Percentiles rank a stretch among this genome's conserved stretches.
These are phyloP conservation scores for Lactifluus rugatus DNA, from an alignment of 768 basidiomycete genomes.

Conservation along the genomic window DNA sequence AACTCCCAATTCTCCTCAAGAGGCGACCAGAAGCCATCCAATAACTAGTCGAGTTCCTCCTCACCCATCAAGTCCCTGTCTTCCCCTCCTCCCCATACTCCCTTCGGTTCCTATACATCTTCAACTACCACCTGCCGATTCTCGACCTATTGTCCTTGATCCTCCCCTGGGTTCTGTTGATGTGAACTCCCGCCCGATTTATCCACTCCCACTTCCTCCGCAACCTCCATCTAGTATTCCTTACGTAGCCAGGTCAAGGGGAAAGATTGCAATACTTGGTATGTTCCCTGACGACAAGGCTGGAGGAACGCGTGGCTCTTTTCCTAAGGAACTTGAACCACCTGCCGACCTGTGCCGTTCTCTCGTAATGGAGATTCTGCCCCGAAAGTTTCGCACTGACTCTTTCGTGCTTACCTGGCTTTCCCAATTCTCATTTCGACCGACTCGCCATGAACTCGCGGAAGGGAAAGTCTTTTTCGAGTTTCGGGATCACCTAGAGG, in stretches of 20 bases:
- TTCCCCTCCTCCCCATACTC: neutral
- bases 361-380: conserved; percentile 48
- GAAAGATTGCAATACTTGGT: conserved; percentile 1
- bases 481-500: conserved; percentile 36
- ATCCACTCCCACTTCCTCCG: neutral
- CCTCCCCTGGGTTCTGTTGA: neutral
- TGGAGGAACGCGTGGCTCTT: conserved; percentile 4
- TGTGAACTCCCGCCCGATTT: neutral
- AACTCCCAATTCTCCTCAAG: neutral
- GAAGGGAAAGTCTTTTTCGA: conserved; percentile 42
- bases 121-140: neutral
- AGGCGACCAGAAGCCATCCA: neutral
- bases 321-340: conserved; percentile 6
- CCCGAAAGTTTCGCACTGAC: conserved; percentile 36
- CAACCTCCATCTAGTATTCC: neutral
- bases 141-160: neutral
- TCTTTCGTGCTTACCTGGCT: conserved; percentile 38
- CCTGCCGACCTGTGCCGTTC: conserved; percentile 40
- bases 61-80: neutral
- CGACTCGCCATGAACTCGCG: conserved; percentile 20
- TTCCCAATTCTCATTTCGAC: conserved; percentile 21
- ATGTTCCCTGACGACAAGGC: conserved; percentile 6
- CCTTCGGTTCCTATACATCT: neutral
- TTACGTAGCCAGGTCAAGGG: neutral
- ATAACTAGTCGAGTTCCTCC: neutral